Conservation (phyloP, 805 yeast species). For the Candida berthetii region DNA sequence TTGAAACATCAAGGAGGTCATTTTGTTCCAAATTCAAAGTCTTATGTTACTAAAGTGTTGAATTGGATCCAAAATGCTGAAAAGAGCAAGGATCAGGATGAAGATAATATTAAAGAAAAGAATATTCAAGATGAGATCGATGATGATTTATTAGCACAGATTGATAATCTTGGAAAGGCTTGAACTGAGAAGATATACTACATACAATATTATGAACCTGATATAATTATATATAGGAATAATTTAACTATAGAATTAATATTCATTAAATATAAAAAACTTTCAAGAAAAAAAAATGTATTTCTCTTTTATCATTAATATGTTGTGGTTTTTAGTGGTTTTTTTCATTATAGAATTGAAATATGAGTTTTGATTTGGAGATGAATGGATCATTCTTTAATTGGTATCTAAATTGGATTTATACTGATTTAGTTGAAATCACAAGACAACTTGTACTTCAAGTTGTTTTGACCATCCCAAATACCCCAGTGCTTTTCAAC, state of each 20-base stretch:
- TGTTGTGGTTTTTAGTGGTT: too few relatives aligned
- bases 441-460: constrained; percentile 43
- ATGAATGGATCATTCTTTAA: too few relatives aligned
- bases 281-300: too few relatives aligned
- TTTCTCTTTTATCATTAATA: too few relatives aligned
- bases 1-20: constrained; percentile 94
- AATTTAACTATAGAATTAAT: too few relatives aligned
- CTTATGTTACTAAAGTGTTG: constrained; percentile 24
- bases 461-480: constrained; percentile 44
- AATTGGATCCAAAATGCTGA: constrained; percentile 23
- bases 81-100: not conserved
- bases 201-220: too few relatives aligned
- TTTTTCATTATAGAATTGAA: too few relatives aligned
- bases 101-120: constrained; percentile 1
- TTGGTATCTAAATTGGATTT: too few relatives aligned
- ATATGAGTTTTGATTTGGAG: too few relatives aligned
- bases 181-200: too few relatives aligned
- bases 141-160: constrained; percentile 29
- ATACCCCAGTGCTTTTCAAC: constrained; percentile 98
- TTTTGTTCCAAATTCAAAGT: constrained; percentile 83
- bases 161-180: constrained; percentile 32
- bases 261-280: too few relatives aligned
- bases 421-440: constrained; percentile 23
- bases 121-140: constrained; percentile 15
- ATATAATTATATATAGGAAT: too few relatives aligned